Base-by-base conservation (phyloP, 176 grass and related monocot genomes). In the Oryza glaberrima region DNA sequence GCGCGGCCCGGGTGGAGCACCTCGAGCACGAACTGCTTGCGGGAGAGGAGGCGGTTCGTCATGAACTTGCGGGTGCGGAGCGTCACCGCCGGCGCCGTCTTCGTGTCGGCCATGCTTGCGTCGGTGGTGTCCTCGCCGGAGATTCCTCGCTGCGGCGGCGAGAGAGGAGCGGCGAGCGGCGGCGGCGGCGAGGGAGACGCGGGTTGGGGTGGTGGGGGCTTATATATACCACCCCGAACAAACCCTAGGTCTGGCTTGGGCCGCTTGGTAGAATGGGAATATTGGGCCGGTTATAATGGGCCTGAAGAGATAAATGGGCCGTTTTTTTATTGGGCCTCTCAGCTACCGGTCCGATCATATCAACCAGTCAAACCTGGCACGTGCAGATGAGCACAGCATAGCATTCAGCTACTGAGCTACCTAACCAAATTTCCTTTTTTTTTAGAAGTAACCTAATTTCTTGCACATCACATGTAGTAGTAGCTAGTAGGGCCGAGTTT, bases 21-120 rank as follows among this genome's bases (percentile, higher is more conserved):
- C 83, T 98, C 96, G 28, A 98, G 90, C 68, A 98, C 89, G 89
- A 98, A 98, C 87, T 98, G 93, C 85, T 93, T 98, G 41, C 96
- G 87, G 32, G 93, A 85, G 60, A 95, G 96, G 79, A 98, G 93
- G 54, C 96, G 91, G 86, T 98, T 98, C 9, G 96, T 95, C 96
- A 98, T 98, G 87, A 98, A 98, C 87, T 98, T 98, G 84, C 93
- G 88, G 2, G 96, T 98, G 54, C 96, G 89, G 77, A 98, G 91
- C 4, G 93, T 98, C 58, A 98, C 91, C 32, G 89, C 89, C 1
- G 89, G 77, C 17, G 71, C 22, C 80, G 82, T 58, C 89, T 83
- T 98, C 34, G 93, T 25, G 73, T 98, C 96, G 81, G 91, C 86
- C 96, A 98, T 98, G 76, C 4, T 38, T 63, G 56, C 52, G 52